Percentiles rank a stretch among this genome's conserved stretches.
Evolutionary conservation across 805 yeast genomes (phyloP).

Genomic region (Priceomyces carsonii): DNA sequence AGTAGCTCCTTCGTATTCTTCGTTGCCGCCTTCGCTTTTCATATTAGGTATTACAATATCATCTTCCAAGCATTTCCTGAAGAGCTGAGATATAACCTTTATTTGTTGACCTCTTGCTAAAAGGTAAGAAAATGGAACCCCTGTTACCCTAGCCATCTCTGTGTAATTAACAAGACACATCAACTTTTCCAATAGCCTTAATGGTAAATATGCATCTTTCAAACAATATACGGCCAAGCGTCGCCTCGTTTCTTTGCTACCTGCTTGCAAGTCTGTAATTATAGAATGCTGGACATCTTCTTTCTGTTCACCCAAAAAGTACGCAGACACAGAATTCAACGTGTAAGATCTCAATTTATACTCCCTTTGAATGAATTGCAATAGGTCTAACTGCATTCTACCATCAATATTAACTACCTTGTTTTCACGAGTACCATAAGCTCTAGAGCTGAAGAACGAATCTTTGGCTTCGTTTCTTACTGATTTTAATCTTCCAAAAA

Average conservation of each 20-base stretch:
- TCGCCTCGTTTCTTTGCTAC: slow-evolving; percentile 88
- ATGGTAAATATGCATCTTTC: slow-evolving; percentile 92
- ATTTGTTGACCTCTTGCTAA: slow-evolving; percentile 95
- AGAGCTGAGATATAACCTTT: slow-evolving; percentile 93
- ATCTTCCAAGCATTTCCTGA: slow-evolving; percentile 85
- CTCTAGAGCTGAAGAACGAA: slow-evolving; percentile 85
- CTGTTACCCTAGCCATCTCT: slow-evolving; percentile 99
- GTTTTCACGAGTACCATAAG: slow-evolving; percentile 94
- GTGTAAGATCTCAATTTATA: slow-evolving; percentile 94
- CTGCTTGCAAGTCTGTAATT: slow-evolving; percentile 91
- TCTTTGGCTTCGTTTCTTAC: slow-evolving; percentile 79
- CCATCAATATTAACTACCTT: slow-evolving; percentile 93
- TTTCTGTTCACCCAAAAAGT: slow-evolving; percentile 91
- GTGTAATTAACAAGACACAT: slow-evolving; percentile 97
- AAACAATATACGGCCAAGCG: slow-evolving; percentile 95
- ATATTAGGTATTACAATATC: slow-evolving; percentile 90
- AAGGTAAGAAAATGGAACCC: slow-evolving; percentile 92
- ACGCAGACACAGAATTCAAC: slow-evolving; percentile 91
- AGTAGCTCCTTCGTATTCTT: slow-evolving; percentile 98
- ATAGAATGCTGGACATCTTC: slow-evolving; percentile 98
- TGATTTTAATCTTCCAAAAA: slow-evolving; percentile 72
- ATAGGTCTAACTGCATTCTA: slow-evolving; percentile 88
- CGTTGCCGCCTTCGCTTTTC: slow-evolving; percentile 76
- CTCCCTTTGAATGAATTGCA: slow-evolving; percentile 92
- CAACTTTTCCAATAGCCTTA: slow-evolving; percentile 83